Evolutionary conservation across 345 rosid genomes (phyloP).

Genomic region (Hypericum perforatum): DNA sequence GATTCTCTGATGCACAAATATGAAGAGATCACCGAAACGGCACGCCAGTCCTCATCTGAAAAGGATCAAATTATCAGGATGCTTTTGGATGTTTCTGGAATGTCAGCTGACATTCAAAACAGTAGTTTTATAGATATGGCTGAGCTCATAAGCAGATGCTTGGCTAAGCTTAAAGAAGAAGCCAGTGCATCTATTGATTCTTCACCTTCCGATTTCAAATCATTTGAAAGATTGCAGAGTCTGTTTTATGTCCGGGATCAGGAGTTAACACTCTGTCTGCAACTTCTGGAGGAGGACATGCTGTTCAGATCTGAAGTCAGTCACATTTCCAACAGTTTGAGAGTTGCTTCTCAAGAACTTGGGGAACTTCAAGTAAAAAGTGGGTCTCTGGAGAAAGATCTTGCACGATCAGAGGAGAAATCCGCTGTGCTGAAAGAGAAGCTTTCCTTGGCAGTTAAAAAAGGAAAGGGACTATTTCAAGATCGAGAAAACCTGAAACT

Average conservation of each 20-base stretch:
- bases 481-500: slow-evolving; percentile 65
- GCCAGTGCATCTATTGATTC: slow-evolving; percentile 21
- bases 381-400: slow-evolving; percentile 45
- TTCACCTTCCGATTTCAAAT: slow-evolving; percentile 28
- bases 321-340: slow-evolving; percentile 38
- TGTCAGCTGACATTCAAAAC: slow-evolving; percentile 26
- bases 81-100: slow-evolving; percentile 54
- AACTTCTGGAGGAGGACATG: slow-evolving; percentile 52
- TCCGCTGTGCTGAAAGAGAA: slow-evolving; percentile 65
- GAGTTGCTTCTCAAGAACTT: slow-evolving; percentile 35
- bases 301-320: slow-evolving; percentile 33
- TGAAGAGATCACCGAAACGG: slow-evolving; percentile 35
- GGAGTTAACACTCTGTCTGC: slow-evolving; percentile 53
- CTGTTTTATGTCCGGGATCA: slow-evolving; percentile 54
- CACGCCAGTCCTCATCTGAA: slow-evolving; percentile 32
- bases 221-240: slow-evolving; percentile 47
- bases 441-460: slow-evolving; percentile 85
- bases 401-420: slow-evolving; percentile 73
- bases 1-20: slow-evolving; percentile 29
- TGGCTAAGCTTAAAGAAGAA: slow-evolving; percentile 45
- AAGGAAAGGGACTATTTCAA: slow-evolving; percentile 85
- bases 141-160: slow-evolving; percentile 40
- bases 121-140: slow-evolving; percentile 28
- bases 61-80: slow-evolving; percentile 45
- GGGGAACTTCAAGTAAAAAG: slow-evolving; percentile 48